phyloP scores from a whole-genome alignment of 73 alveolate genomes.

The Stentor roeselii region DNA sequence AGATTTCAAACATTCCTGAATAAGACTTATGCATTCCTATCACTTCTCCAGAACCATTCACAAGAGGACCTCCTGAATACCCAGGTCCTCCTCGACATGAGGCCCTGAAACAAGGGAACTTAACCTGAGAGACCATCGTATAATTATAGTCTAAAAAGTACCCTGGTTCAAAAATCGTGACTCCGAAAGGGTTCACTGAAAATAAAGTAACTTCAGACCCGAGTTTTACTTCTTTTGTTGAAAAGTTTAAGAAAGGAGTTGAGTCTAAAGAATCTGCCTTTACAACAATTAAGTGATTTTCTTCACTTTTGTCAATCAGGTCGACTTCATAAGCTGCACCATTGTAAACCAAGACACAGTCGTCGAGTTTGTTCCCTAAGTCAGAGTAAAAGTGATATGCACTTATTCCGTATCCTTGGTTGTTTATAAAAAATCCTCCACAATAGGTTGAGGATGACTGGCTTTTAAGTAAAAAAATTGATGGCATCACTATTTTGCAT shows the following conservation, averaged over 20 bases:
- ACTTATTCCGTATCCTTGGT: background rate
- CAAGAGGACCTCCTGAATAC: conserved; percentile 24
- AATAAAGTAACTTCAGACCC: background rate
- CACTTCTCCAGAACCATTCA: background rate
- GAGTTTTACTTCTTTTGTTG: background rate
- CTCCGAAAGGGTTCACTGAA: background rate
- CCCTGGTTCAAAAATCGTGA: conserved; percentile 19
- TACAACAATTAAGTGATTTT: background rate
- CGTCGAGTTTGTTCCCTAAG: background rate
- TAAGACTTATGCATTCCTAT: conserved; percentile 1
- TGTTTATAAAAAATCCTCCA: conserved; percentile 14
- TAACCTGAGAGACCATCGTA: background rate
- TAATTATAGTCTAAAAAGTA: background rate
- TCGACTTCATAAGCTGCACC: background rate
- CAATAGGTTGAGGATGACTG: background rate
- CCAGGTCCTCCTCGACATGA: conserved; percentile 25
- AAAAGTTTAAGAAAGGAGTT: background rate
- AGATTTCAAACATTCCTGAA: background rate
- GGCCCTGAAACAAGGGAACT: background rate
- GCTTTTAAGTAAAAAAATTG: background rate
- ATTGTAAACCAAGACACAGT: background rate
- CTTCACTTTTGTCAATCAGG: background rate
- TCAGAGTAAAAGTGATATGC: conserved; percentile 5
- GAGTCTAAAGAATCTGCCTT: background rate
- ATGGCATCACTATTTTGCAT: background rate